Conservation (phyloP, 2,329 filamentous ascomycete species). For the Parastagonospora nodorum region DNA sequence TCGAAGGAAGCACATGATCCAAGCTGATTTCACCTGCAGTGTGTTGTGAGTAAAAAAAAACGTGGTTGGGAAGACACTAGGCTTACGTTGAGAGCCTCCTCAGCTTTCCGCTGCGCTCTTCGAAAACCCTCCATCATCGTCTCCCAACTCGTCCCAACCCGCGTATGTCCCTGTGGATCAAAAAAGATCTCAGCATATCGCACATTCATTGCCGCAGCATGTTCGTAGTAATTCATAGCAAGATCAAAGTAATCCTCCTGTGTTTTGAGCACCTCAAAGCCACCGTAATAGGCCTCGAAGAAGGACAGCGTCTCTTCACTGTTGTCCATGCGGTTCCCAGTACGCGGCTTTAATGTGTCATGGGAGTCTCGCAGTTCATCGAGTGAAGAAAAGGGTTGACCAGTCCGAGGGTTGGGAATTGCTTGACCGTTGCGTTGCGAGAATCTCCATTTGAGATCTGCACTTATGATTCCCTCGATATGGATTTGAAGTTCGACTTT, state of each 20-base stretch:
- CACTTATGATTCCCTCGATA: conserved; percentile 54
- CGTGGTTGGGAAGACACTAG: too few species aligned
- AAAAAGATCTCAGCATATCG: conserved; percentile 52
- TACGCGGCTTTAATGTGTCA: conserved; percentile 14
- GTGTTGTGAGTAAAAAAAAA: background rate
- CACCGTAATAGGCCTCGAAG: conserved; percentile 29
- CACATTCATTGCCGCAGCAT: conserved; percentile 45
- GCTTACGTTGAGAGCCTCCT: conserved; percentile 3
- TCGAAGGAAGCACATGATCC: conserved; percentile 54
- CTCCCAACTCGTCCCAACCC: conserved; percentile 40
- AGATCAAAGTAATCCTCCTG: conserved; percentile 49
- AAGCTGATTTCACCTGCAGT: conserved; percentile 21
- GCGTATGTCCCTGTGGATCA: conserved; percentile 51
- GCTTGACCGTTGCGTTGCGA: conserved; percentile 44
- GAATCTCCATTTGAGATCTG: conserved; percentile 50
- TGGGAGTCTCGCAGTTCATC: conserved; percentile 37
- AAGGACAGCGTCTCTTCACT: conserved; percentile 18
- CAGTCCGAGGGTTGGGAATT: conserved; percentile 1
- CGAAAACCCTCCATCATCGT: conserved; percentile 33
- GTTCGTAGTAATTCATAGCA: conserved; percentile 47
- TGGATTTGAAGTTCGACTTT: conserved; percentile 56
- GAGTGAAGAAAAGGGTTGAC: conserved; percentile 1
- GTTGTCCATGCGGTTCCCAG: conserved; percentile 14
- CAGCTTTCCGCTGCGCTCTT: conserved; percentile 38
- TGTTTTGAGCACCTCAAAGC: conserved; percentile 39